Percentiles rank a stretch among this genome's conserved stretches.
These are phyloP conservation scores for Pyricularia sp. DNA, from an alignment of 2,329 filamentous ascomycete species.

Conservation along the genomic window DNA sequence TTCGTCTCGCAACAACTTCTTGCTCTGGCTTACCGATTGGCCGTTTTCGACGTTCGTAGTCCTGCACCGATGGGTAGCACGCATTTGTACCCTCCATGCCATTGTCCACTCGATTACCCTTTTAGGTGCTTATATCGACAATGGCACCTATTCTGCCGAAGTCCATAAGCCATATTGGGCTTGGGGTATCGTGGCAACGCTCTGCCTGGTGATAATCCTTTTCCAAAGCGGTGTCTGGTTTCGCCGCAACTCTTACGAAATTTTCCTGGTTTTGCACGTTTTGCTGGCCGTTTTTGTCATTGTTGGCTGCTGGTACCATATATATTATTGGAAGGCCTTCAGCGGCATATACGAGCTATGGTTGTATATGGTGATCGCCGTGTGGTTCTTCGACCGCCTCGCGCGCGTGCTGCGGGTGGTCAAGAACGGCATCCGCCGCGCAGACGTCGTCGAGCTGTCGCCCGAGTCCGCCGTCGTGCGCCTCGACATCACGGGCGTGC, in stretches of 20 bases:
- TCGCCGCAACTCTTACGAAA: conserved; percentile 3
- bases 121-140: conserved; percentile 20
- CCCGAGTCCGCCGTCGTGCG: conserved; percentile 20
- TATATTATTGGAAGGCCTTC: background rate
- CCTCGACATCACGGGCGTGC: conserved; percentile 16
- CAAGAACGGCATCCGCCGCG: conserved; percentile 21
- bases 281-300: conserved; percentile 3
- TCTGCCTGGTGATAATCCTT: background rate
- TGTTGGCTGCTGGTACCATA: conserved; percentile 7
- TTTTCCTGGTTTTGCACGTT: conserved; percentile 6
- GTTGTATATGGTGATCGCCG: conserved; percentile 12
- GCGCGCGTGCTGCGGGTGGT: conserved; percentile 24
- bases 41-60: conserved; percentile 33
- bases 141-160: conserved; percentile 11
- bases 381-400: conserved; percentile 29
- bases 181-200: conserved; percentile 6
- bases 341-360: conserved; percentile 1
- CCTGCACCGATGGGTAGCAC: conserved; percentile 35
- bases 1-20: conserved; percentile 31
- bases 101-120: conserved; percentile 31
- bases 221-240: background rate
- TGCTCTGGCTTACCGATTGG: conserved; percentile 36
- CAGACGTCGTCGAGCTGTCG: conserved; percentile 12
- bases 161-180: conserved; percentile 6
- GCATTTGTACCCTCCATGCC: conserved; percentile 29